Evolutionary conservation across 2,329 filamentous ascomycete species (phyloP).

Genomic region (Talaromyces sp.): DNA sequence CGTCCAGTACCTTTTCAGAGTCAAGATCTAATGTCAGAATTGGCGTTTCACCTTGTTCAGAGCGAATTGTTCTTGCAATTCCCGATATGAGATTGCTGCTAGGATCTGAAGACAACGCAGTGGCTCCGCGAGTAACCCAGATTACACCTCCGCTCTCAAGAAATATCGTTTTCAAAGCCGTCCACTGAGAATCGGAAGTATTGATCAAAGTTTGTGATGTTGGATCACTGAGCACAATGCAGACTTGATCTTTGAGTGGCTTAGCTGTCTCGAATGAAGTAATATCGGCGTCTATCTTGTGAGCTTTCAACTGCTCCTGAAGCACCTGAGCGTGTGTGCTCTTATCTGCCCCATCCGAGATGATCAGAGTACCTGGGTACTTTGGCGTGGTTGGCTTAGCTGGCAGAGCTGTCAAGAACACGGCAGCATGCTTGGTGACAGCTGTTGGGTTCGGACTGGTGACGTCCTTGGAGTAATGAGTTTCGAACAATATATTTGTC

Average conservation of each 20-base stretch:
- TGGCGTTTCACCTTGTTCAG: slow-evolving; percentile 20
- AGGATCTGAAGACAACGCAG: slow-evolving; percentile 15
- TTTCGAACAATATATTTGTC: neutral
- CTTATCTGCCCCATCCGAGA: neutral
- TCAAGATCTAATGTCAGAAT: slow-evolving; percentile 25
- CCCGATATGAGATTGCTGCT: slow-evolving; percentile 19
- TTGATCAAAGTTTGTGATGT: neutral
- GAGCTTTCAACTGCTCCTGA: neutral
- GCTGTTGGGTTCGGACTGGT: neutral
- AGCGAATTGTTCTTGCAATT: slow-evolving; percentile 25
- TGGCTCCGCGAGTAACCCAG: slow-evolving; percentile 24
- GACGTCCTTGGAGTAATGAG: neutral
- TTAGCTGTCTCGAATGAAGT: neutral
- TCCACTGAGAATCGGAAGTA: neutral
- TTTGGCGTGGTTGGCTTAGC: neutral
- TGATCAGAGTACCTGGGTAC: neutral
- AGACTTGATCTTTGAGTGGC: neutral
- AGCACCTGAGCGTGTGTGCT: neutral
- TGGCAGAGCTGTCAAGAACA: neutral
- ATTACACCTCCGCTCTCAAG: neutral
- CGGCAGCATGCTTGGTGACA: neutral
- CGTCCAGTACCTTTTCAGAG: neutral
- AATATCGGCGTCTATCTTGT: neutral
- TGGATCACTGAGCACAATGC: neutral
- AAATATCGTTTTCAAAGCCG: neutral